phyloP scores from a whole-genome alignment of 257 asterid genomes.

The Orobanche coerulescens region DNA sequence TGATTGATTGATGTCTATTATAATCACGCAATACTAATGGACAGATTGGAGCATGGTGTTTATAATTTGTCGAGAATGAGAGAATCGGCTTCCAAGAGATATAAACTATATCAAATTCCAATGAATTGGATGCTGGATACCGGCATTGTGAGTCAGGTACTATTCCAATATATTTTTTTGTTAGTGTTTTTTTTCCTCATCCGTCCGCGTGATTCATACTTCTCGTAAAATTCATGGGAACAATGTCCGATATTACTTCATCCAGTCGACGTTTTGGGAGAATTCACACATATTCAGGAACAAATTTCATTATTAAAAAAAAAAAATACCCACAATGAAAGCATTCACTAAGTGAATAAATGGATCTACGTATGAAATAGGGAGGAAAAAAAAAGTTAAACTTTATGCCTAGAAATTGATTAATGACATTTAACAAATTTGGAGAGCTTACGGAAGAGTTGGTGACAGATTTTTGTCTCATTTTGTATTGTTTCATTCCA shows the following conservation, averaged over 20 bases:
- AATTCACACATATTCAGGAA: too few species aligned
- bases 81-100: slow-evolving; percentile 70
- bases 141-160: slow-evolving; percentile 79
- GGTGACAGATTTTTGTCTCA: slow-evolving; percentile 19
- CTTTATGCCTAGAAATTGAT: too few species aligned
- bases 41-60: slow-evolving; percentile 84
- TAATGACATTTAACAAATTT: too few species aligned
- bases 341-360: too few species aligned
- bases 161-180: not conserved
- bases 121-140: slow-evolving; percentile 87
- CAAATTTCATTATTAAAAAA: too few species aligned
- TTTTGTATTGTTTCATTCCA: slow-evolving; percentile 28
- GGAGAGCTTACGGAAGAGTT: slow-evolving; percentile 33
- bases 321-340: too few species aligned
- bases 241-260: too few species aligned
- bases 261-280: too few species aligned
- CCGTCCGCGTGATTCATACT: too few species aligned
- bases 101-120: slow-evolving; percentile 66
- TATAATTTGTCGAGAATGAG: slow-evolving; percentile 80
- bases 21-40: not conserved
- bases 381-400: too few species aligned
- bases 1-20: not conserved
- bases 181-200: not conserved
- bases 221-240: too few species aligned
- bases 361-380: too few species aligned